Base-by-base conservation (phyloP, 305 asterid species). In the Plantago lanceolata region DNA sequence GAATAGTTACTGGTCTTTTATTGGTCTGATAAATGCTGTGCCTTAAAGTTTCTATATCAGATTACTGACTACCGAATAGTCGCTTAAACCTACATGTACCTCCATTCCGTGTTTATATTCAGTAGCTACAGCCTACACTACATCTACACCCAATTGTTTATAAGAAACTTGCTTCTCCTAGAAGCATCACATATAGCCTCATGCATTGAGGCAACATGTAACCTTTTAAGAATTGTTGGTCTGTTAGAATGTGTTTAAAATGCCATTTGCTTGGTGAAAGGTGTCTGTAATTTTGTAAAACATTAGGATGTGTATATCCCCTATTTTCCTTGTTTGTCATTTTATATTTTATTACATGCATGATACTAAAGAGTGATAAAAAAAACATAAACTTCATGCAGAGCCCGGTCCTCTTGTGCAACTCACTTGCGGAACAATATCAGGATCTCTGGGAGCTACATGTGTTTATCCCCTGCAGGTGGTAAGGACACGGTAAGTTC, bases 391-490 rank as follows among this genome's bases (percentile, higher is more conserved):
- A 54, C 73, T 57, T 63, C 67, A 26, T 73, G 81, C 95, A 90
- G 97, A 90, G 73, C 95, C 97, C 44, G 97, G 99, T 54, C 87
- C 96, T 56, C 83, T 86, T 21, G 84, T 86, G 81, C 99, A 90
- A 74, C 84, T 94, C 52, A 80, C 94, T 55, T 94, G 97, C 62
- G 99, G 99, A 70, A 88, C 95, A 45, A 68, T 90, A 49, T 90
- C 99, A 0, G 96, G 97, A 72, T 90, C 96, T 5, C 84, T 90
- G 55, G 99, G 97, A 70, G 99, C 99, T 44, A 86, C 95, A 0
- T 89, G 96, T 63, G 99, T 90, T 69, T 93, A 94, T 73, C 96
- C 99, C 24, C 76, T 94, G 65, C 97, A 94, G 85, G 99, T 90
- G 63, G 76, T 94, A 37, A 85, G 99, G 73, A 88, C 99, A 40